phyloP scores from a whole-genome alignment of 73 alveolate genomes.

The Paraurostyla sp. region DNA sequence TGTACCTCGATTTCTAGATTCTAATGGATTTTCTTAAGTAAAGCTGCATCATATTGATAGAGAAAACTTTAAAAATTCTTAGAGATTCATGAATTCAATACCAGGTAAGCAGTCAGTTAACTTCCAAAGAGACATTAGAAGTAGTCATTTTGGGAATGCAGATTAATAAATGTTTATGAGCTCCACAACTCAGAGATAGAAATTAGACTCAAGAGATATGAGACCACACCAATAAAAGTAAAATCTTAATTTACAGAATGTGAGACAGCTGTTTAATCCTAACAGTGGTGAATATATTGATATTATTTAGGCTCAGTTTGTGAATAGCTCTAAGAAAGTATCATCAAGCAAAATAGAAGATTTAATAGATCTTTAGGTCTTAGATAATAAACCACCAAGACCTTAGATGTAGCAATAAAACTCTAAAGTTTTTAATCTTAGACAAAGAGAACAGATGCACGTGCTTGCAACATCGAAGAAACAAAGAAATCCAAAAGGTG shows the following conservation, averaged over 20 bases:
- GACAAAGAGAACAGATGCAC: background rate
- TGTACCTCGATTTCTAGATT: no score
- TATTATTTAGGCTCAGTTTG: background rate
- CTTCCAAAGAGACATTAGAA: no score
- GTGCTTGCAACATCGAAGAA: conserved; percentile 19
- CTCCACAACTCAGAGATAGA: no score
- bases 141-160: no score
- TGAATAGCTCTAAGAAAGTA: background rate
- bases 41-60: no score
- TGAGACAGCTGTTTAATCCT: background rate
- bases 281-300: background rate
- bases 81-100: no score
- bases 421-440: background rate
- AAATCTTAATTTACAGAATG: background rate
- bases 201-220: background rate
- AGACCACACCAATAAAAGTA: background rate
- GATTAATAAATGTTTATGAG: no score
- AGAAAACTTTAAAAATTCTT: no score
- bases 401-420: background rate
- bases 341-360: background rate
- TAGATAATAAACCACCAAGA: background rate
- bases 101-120: no score
- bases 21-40: no score
- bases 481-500: background rate
- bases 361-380: background rate